Base-by-base conservation (phyloP, 2,329 filamentous ascomycete species). In the Calonectria pauciramosa region DNA sequence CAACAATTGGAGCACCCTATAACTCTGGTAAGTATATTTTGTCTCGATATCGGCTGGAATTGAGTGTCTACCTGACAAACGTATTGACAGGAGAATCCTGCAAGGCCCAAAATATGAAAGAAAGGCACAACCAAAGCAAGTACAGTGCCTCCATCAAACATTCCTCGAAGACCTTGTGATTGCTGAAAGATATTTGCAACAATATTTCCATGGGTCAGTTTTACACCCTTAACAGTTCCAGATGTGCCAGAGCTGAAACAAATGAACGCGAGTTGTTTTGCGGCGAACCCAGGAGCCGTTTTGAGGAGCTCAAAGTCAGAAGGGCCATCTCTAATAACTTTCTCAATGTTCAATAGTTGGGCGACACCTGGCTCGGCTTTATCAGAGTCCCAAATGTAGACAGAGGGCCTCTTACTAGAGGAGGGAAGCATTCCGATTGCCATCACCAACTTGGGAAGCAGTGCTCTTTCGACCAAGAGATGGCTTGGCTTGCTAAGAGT, bases 221-320 rank as follows among this genome's bases (percentile, higher is more conserved):
- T 38, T 4, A 71, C 69, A 13, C 69, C 69, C 32, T 71, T 71
- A 26, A 71, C 69, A 13, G 66, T 64, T 7, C 69, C 69, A 2
- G 69, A 71, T 8, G 69, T 71, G 14, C 69, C 69, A 36, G 69
- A 71, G 28, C 69, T 71, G 30, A 71, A 71, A 11, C 69, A 71
- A 9, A 71, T 71, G 8, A 71, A 71, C 4, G 69, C 69, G 11
- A 71, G n/a, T 34, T 56, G 28, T 3, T 56, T 66, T 1, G 49
- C 60, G 20, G 36, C 69, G 14, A 23, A 10, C 4, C 49, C 49
- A 18, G 49, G 59, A 9, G 60, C 34, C 10, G 23, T 4, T 9
- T 36, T 47, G 11, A 13, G 1, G 1, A n/a, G 38, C 7, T 66
- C 28, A 64, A 71, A 71, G 18, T 66, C 16, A 6, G 49, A n/a